A percentile compares a stretch with the other conserved stretches of the same genome.
These are phyloP conservation scores for Cordyceps tenuipes DNA, from an alignment of 2,329 filamentous ascomycete genomes.

Conservation along the genomic window DNA sequence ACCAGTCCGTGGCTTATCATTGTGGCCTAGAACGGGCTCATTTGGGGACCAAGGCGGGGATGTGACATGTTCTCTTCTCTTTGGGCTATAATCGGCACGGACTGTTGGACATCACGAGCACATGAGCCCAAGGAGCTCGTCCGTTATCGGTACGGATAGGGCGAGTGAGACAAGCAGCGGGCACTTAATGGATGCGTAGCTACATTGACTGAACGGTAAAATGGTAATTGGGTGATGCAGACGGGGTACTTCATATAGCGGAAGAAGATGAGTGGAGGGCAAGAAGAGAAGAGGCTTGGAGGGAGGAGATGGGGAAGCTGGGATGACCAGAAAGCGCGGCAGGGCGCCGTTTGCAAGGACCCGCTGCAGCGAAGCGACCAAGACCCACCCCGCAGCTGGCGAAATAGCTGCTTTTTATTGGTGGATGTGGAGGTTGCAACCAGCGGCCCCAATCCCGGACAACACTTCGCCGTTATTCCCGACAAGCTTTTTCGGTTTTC, in stretches of 20 bases:
- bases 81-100: neutral
- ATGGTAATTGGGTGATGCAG: neutral
- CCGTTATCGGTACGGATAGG: neutral
- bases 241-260: neutral
- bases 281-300: neutral
- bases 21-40: neutral
- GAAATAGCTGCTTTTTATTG: neutral
- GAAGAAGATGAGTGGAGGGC: neutral
- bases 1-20: neutral
- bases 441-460: neutral
- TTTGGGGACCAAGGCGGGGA: neutral
- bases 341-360: neutral
- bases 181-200: neutral
- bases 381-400: neutral
- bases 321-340: no score
- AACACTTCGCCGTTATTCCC: constrained; percentile 1
- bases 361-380: neutral
- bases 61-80: neutral
- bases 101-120: neutral
- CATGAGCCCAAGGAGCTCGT: neutral
- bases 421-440: neutral
- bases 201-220: neutral
- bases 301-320: neutral
- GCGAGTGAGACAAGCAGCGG: neutral
- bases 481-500: constrained; percentile 6